phyloP scores from a whole-genome alignment of 2,329 filamentous ascomycete genomes.

The Arthrobotrys musiformis region DNA sequence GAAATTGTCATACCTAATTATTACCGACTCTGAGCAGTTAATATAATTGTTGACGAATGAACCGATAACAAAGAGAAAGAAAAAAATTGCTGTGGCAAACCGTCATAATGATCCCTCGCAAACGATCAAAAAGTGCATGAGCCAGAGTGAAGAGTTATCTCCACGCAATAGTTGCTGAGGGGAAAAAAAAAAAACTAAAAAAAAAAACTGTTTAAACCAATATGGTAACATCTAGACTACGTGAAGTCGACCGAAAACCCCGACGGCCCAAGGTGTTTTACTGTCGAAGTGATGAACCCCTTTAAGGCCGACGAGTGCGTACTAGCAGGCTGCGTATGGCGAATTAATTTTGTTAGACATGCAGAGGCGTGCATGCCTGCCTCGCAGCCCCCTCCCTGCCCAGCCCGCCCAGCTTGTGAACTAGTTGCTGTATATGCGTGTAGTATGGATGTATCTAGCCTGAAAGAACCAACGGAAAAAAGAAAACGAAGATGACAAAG shows the following conservation, averaged over 20 bases:
- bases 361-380: constrained; percentile 35
- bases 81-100: constrained; percentile 44
- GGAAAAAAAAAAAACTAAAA: neutral
- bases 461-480: constrained; percentile 45
- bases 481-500: constrained; percentile 51
- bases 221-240: neutral
- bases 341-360: constrained; percentile 53
- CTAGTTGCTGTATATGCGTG: neutral
- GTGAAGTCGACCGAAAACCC: neutral
- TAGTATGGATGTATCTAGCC: constrained; percentile 31
- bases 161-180: neutral
- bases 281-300: constrained; percentile 2
- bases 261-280: constrained; percentile 17
- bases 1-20: constrained; percentile 7
- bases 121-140: constrained; percentile 23
- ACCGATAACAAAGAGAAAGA: neutral
- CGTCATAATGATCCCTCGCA: constrained; percentile 20
- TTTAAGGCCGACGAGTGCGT: neutral
- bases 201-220: constrained; percentile 19
- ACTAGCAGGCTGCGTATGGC: neutral
- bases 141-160: no score
- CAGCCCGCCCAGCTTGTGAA: no score
- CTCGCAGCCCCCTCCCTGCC: constrained; percentile 36
- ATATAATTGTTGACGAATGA: neutral
- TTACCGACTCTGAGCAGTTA: no score